These are phyloP conservation scores for Hylodesmum podocarpum DNA, from an alignment of 306 rosid genomes.

Conservation along the genomic window DNA sequence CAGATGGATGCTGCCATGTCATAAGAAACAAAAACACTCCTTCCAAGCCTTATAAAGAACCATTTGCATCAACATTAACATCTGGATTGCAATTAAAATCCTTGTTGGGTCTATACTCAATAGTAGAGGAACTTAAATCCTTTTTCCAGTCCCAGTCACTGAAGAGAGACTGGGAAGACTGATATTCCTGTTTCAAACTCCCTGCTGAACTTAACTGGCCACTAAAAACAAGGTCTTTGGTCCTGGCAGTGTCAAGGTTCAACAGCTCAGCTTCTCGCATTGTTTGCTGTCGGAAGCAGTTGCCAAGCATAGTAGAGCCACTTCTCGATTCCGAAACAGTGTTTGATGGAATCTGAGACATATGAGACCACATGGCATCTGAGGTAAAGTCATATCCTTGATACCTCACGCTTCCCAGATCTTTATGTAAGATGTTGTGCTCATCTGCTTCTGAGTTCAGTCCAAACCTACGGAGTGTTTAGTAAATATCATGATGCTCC, in stretches of 20 bases:
- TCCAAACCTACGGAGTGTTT: conserved; percentile 43
- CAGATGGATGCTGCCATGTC: conserved; percentile 15
- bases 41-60: conserved; percentile 36
- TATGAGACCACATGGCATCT: conserved; percentile 54
- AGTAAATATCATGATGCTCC: conserved; percentile 12
- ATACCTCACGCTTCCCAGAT: conserved; percentile 48
- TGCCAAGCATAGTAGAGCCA: conserved; percentile 37
- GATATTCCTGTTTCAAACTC: conserved; percentile 52
- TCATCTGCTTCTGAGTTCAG: conserved; percentile 49
- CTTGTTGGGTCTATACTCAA: conserved; percentile 43
- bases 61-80: conserved; percentile 44
- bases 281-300: conserved; percentile 44
- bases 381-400: conserved; percentile 47
- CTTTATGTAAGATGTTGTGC: conserved; percentile 50
- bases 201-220: conserved; percentile 43
- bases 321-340: conserved; percentile 46
- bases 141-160: conserved; percentile 61
- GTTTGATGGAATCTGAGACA: conserved; percentile 43
- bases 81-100: conserved; percentile 45
- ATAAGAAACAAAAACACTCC: conserved; percentile 19
- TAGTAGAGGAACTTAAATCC: conserved; percentile 40
- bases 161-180: conserved; percentile 51
- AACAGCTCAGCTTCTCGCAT: conserved; percentile 42
- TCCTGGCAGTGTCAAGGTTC: conserved; percentile 37
- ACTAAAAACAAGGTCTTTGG: conserved; percentile 45